Evolutionary conservation across 139 green algal genomes (phyloP), one percentile per base, ranked within the genome.

Genomic region (Chlorella sp.): DNA sequence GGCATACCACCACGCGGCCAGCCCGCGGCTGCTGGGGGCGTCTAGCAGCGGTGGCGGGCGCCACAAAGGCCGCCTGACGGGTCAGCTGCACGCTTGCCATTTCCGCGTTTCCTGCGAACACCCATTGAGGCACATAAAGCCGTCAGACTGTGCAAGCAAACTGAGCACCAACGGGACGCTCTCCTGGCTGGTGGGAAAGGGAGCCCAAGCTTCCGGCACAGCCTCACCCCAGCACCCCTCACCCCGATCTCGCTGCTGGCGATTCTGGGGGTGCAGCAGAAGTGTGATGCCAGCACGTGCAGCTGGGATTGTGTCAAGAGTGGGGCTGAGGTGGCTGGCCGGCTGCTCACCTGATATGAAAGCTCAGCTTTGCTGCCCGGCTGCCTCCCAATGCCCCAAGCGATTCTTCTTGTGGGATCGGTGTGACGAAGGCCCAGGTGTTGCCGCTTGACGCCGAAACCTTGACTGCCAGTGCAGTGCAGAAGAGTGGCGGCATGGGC

Each of bases 1-100:
- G 83, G 89, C 89, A 92, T 26, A 82, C 78, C 79, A 92, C 42
- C 64, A 84, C 79, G 39, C 37, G 37, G 68, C 88, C 79, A 3
- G 26, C 28, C 42, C 71, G 71, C 40, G n/a, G n/a, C 83, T 37
- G 64, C 16, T 71, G 64, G 11, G 64, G 64, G 83, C 28, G 22
- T 14, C 85, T 12, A 21, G 42, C 19, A 19, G 69, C 85, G 7
- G 71, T 48, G 85, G 39, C 14, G 32, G 30, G 30, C 12, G 85
- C 85, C 42, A 48, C 71, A 73, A 89, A 89, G 15, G 69, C 83
- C 66, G 84, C 28, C 69, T 89, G 85, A 21, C 37, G 61, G 19
- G 75, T 14, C 9, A 39, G 34, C 73, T 79, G 73, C 22, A 42
- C 18, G 16, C 18, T 22, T 39, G 37, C n/a, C n/a, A 22, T 32